phyloP scores from a whole-genome alignment of 192 early-diverging fungal species.

The Jimgerdemannia lactiflua region DNA sequence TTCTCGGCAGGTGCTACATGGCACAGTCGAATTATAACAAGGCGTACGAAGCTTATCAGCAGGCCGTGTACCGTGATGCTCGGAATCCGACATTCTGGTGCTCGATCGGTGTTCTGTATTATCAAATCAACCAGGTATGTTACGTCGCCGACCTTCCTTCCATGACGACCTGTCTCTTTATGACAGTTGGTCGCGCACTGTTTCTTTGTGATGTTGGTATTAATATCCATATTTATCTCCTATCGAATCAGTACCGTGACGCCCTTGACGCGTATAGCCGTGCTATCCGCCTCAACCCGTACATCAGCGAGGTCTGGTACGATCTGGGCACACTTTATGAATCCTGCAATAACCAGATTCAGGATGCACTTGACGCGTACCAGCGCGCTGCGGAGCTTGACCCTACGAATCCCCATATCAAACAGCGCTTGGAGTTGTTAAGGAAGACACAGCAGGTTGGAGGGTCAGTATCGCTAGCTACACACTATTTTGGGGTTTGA shows the following conservation, averaged over 20 bases:
- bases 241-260: slow-evolving; percentile 69
- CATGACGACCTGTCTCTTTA: too few relatives aligned
- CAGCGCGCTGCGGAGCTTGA: slow-evolving; percentile 92
- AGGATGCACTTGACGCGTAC: slow-evolving; percentile 97
- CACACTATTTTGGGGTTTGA: too few relatives aligned
- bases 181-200: background rate
- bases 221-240: background rate
- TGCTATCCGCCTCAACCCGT: slow-evolving; percentile 92
- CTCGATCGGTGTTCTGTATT: slow-evolving; percentile 98
- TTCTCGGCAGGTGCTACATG: slow-evolving; percentile 98
- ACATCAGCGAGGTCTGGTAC: slow-evolving; percentile 98
- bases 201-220: slow-evolving; percentile 7
- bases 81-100: slow-evolving; percentile 98
- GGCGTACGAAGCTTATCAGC: slow-evolving; percentile 98
- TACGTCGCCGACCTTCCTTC: too few relatives aligned
- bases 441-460: slow-evolving; percentile 10
- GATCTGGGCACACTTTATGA: slow-evolving; percentile 97
- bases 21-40: slow-evolving; percentile 90
- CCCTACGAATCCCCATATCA: slow-evolving; percentile 82
- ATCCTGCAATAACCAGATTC: slow-evolving; percentile 96
- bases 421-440: slow-evolving; percentile 60
- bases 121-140: slow-evolving; percentile 84
- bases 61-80: slow-evolving; percentile 92
- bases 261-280: slow-evolving; percentile 97
- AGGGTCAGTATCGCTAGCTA: background rate